Evolutionary conservation across 495 filamentous ascomycete species (phyloP).

Genomic region (Penicillium manginii): DNA sequence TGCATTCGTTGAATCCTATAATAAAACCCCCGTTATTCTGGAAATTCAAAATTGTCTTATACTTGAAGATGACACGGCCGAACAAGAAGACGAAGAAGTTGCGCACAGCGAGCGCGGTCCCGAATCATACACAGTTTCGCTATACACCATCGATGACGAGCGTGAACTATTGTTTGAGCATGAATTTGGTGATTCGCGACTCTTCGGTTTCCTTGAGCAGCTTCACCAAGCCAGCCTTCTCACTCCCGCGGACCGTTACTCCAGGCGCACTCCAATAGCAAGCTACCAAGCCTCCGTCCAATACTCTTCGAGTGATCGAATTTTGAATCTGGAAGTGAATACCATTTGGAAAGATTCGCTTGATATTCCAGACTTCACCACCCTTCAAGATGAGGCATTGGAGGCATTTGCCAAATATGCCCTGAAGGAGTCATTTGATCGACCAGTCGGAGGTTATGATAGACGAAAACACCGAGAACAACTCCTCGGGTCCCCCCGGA

Average conservation of each 20-base stretch:
- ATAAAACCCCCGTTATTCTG: slow-evolving; percentile 21
- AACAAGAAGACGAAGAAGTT: no score
- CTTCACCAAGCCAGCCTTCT: slow-evolving; percentile 26
- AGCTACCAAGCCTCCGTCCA: slow-evolving; percentile 42
- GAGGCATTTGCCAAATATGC: slow-evolving; percentile 38
- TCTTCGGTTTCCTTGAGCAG: slow-evolving; percentile 26
- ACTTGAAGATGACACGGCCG: not conserved
- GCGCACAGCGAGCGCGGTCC: not conserved
- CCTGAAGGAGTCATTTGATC: slow-evolving; percentile 22
- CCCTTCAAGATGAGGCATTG: slow-evolving; percentile 21
- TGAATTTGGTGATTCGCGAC: slow-evolving; percentile 18
- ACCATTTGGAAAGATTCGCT: slow-evolving; percentile 47
- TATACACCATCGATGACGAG: slow-evolving; percentile 16
- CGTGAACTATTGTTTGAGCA: slow-evolving; percentile 24
- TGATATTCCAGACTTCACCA: slow-evolving; percentile 27
- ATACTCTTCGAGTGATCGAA: slow-evolving; percentile 16
- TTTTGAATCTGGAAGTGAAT: slow-evolving; percentile 32
- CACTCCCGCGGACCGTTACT: slow-evolving; percentile 31
- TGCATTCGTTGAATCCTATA: not conserved
- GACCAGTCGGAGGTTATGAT: not conserved
- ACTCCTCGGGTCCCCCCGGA: slow-evolving; percentile 13
- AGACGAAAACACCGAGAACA: slow-evolving; percentile 15
- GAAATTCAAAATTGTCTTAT: not conserved
- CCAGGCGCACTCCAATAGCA: slow-evolving; percentile 23
- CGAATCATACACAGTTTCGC: slow-evolving; percentile 20